Base-by-base conservation (phyloP, 371 early-diverging fungal genomes). In the Mucor circinelloides region DNA sequence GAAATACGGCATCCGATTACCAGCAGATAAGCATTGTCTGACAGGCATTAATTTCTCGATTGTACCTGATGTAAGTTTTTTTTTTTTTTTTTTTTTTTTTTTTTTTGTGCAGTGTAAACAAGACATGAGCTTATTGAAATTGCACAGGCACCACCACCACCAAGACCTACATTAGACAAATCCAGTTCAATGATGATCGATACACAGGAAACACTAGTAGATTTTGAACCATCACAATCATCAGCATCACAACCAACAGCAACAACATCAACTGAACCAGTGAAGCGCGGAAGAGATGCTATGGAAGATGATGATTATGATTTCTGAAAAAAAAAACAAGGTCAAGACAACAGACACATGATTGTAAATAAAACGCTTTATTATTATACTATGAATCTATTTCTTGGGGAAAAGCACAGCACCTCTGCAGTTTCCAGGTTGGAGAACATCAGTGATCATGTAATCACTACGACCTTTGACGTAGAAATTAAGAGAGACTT, bases 1-100 rank as follows among this genome's bases (percentile, higher is more conserved):
- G 72, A 94, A 92, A 70, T 93, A 90, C 67, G 97, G 97, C 8
- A 85, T 96, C 34, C 89, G 97, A 5, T 78, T 97, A 59, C 99
- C 99, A n/a, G 93, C 94, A 7, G 96, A 96, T 63, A 89, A 94
- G 48, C 89, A 96, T 75, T 90, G 93, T 60, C 82, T 98, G 25
- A 96, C 96, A 4, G 91, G 92, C 7, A 83, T 91, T 55, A 97
- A 97, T 76, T 97, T 94, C 66, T 91, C 94, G 40, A 91, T 98
- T 66, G 83, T 93, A 3, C 96, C 97, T 32, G 90, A 94, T 82
- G 92, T 91, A 80, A 60, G 80, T 63, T 2, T 50, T 8, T 0
- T 48, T 9, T 50, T 8, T 0, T 48, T 9, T 50, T 8, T 0
- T 48, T 9, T 50, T 8, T 0, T 48, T 9, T 50, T 8, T 0